A percentile compares a stretch with the other conserved stretches of the same genome.
phyloP scores from a whole-genome alignment of 164 flowering plant genomes.

The Hamamelis virginiana region DNA sequence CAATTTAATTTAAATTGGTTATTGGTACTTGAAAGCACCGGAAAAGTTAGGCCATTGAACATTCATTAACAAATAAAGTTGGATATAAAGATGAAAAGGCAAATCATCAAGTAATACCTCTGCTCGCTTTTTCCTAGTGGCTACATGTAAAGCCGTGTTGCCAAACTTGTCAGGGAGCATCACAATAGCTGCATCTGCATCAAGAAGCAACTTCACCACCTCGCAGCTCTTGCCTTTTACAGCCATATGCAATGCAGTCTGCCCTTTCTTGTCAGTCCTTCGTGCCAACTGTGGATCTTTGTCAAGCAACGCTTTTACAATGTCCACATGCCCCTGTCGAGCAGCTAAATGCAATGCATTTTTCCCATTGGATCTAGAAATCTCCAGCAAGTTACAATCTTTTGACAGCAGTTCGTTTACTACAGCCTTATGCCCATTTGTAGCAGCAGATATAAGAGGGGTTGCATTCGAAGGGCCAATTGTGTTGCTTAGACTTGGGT shows the following conservation, averaged over 20 bases:
- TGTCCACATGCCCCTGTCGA: conserved; percentile 75
- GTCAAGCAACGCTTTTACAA: conserved; percentile 64
- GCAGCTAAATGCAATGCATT: conserved; percentile 82
- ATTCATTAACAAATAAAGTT: not conserved
- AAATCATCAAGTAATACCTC: conserved; percentile 47
- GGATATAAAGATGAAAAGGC: not conserved
- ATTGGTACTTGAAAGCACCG: no score
- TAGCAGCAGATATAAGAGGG: conserved; percentile 82
- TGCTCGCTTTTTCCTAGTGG: conserved; percentile 80
- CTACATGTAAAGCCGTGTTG: conserved; percentile 81
- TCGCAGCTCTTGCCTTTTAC: conserved; percentile 77
- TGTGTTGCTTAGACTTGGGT: conserved; percentile 58
- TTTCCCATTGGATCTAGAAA: conserved; percentile 72
- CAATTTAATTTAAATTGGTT: not conserved
- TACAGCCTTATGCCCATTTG: conserved; percentile 69
- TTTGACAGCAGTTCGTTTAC: conserved; percentile 61
- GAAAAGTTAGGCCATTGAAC: no score
- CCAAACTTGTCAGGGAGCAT: conserved; percentile 88
- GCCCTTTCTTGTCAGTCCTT: conserved; percentile 83
- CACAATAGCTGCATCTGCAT: conserved; percentile 79
- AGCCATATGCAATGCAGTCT: conserved; percentile 89
- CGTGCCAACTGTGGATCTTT: conserved; percentile 76
- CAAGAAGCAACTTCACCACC: conserved; percentile 71
- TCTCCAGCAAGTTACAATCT: conserved; percentile 63
- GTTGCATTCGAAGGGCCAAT: conserved; percentile 68